These are phyloP conservation scores for Dothistroma septosporum DNA, from an alignment of 2,329 filamentous ascomycete genomes.

Conservation along the genomic window DNA sequence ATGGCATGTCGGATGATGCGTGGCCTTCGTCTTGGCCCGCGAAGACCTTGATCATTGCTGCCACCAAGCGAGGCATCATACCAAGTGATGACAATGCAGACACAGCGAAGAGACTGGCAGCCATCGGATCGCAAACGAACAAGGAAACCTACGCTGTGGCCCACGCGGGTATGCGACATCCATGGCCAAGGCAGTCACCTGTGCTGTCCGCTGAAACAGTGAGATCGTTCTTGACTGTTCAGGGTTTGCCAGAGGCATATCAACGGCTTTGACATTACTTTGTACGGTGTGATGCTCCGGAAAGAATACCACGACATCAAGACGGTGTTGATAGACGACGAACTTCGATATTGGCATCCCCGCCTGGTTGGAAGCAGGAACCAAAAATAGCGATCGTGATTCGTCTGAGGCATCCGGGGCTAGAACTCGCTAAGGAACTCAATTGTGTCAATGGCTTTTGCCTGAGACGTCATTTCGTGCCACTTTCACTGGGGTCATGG, in stretches of 20 bases:
- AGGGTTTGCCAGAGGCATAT: constrained; percentile 17
- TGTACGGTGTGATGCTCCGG: neutral
- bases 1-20: constrained; percentile 10
- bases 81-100: constrained; percentile 24
- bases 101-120: constrained; percentile 19
- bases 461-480: neutral
- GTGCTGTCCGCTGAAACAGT: constrained; percentile 24
- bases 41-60: constrained; percentile 26
- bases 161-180: constrained; percentile 26
- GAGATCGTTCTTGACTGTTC: constrained; percentile 18
- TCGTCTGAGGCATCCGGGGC: neutral
- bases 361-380: neutral
- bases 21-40: constrained; percentile 22
- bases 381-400: neutral
- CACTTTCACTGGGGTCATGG: neutral
- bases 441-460: neutral
- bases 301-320: neutral
- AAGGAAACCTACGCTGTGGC: constrained; percentile 19
- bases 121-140: constrained; percentile 20
- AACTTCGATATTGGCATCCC: neutral
- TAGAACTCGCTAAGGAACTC: neutral
- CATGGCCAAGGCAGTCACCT: constrained; percentile 28
- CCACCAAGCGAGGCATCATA: constrained; percentile 25
- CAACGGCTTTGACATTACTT: neutral
- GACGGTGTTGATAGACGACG: neutral